phyloP scores from a whole-genome alignment of 345 rosid genomes.

The Hibiscus tridactylites region DNA sequence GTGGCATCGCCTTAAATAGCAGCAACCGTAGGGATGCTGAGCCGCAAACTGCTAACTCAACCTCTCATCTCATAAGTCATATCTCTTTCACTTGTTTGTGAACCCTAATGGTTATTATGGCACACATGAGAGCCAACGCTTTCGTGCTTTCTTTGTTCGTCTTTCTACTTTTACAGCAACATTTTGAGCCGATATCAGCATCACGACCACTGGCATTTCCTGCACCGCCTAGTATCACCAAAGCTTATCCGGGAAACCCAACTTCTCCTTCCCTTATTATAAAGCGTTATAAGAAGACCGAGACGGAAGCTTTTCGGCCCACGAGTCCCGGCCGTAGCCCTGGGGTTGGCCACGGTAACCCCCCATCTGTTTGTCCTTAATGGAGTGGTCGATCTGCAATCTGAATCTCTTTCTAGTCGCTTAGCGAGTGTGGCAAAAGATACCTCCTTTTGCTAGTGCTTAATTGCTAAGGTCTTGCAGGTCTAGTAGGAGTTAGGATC shows the following conservation, averaged over 20 bases:
- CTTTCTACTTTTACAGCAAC: slow-evolving; percentile 18
- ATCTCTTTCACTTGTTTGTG: neutral
- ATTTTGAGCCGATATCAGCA: slow-evolving; percentile 11
- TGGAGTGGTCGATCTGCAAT: no score
- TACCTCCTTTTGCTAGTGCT: neutral
- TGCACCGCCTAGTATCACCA: slow-evolving; percentile 12
- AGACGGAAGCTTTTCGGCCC: slow-evolving; percentile 30
- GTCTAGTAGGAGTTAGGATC: neutral
- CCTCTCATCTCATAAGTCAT: neutral
- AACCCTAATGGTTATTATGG: slow-evolving; percentile 19
- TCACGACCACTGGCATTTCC: slow-evolving; percentile 18
- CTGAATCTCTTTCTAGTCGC: no score
- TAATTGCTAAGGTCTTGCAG: neutral
- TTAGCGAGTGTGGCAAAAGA: neutral
- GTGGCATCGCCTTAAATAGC: slow-evolving; percentile 22
- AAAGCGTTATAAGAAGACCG: slow-evolving; percentile 23
- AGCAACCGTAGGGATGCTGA: neutral
- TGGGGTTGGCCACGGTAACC: slow-evolving; percentile 30
- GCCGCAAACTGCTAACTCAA: neutral
- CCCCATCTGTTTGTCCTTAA: slow-evolving; percentile 17
- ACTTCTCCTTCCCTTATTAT: slow-evolving; percentile 5
- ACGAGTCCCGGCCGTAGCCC: slow-evolving; percentile 48
- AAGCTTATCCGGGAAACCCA: neutral
- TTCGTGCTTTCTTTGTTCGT: slow-evolving; percentile 8
- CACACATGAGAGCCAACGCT: neutral